Conservation (phyloP, 176 grass and related monocot genomes). For the Eleusine indica region DNA sequence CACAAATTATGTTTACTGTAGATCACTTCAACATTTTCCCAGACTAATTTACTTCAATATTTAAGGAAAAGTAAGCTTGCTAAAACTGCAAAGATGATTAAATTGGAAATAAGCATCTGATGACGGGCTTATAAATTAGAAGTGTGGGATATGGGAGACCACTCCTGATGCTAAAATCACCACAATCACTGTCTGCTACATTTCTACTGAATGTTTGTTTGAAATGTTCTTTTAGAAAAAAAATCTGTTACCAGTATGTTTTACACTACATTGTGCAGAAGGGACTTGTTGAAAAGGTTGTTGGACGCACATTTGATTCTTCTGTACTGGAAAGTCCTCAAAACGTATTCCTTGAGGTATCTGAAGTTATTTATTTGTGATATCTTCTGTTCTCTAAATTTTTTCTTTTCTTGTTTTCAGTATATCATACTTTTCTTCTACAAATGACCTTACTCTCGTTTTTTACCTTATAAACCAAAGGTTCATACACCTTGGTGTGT, state of each 20-base stretch:
- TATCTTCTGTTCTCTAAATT: background rate
- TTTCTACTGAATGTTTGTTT: background rate
- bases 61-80: background rate
- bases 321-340: slow-evolving; percentile 57
- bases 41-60: background rate
- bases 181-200: background rate
- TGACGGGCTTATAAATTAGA: background rate
- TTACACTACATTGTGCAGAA: slow-evolving; percentile 45
- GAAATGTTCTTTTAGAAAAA: background rate
- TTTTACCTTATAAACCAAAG: slow-evolving; percentile 43
- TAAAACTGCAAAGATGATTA: background rate
- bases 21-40: background rate
- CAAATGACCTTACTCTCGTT: slow-evolving; percentile 9
- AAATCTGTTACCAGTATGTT: slow-evolving; percentile 22
- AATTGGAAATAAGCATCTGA: slow-evolving; percentile 10
- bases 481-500: slow-evolving; percentile 79
- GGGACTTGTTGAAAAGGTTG: slow-evolving; percentile 68
- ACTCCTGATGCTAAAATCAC: background rate
- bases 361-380: slow-evolving; percentile 18
- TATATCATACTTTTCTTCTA: background rate
- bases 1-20: background rate
- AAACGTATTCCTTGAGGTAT: slow-evolving; percentile 70
- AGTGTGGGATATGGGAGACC: background rate
- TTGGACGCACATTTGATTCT: slow-evolving; percentile 68
- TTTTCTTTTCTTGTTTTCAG: background rate